Evolutionary conservation across 106 monocot species (phyloP), one percentile per base, ranked within the genome.

Genomic region (Phalaenopsis equestris): DNA sequence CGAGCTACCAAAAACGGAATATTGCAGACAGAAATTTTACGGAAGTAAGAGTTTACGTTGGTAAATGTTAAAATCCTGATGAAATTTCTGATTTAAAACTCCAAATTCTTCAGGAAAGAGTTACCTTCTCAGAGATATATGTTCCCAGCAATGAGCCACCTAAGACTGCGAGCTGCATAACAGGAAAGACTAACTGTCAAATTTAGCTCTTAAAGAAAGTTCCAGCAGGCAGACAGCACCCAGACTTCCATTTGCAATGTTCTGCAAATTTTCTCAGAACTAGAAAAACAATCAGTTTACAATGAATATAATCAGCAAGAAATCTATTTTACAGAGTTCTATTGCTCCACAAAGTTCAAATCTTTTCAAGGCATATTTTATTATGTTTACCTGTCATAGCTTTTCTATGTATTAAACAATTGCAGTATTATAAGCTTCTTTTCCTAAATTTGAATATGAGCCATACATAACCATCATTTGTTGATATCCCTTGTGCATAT

Each of bases 91-190:
- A 21, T 30, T 65, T 65, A 24, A 65, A 24, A 65, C 23, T 65
- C 24, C 64, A 65, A 65, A 65, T 65, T 65, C 4, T 72, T 38
- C 39, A 72, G 41, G 72, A 72, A 72, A 38, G 58, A 41, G 36
- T 79, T 82, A 94, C 98, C 89, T 98, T 98, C 79, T 98, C 98
- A 55, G 98, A 98, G 45, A 98, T 76, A 88, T 88, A 85, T 77
- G 89, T 87, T 41, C 94, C 94, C 17, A 98, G 80, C 38, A 98
- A 89, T 76, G 98, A 98, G 61, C 98, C 98, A 19, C 98, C 98
- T 36, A 98, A 78, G 73, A 94, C 94, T 77, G 98, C 94, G 82
- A 98, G 82, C 98, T 94, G 89, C 81, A 86, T 70, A 67, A 23
- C 24, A 8, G 11, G 43, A n/a, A 67, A 46, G 23, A 6, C 8